Evolutionary conservation across 306 rosid species (phyloP).

Genomic region (Lathyrus sativus): DNA sequence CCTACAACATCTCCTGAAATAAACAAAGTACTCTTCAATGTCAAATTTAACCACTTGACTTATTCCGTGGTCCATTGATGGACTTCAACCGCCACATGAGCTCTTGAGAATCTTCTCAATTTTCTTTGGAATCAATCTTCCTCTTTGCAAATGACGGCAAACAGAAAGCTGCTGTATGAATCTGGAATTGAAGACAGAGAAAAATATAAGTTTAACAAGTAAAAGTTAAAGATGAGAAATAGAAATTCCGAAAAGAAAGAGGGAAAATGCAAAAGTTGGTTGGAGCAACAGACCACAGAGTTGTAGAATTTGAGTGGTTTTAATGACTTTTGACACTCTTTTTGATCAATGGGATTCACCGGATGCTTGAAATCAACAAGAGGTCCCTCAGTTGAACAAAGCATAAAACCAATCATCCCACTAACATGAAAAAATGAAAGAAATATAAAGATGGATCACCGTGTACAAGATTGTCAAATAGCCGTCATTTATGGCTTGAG

Average conservation of each 20-base stretch:
- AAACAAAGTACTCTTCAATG: conserved; percentile 38
- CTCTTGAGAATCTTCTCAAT: conserved; percentile 43
- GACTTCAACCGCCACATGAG: conserved; percentile 37
- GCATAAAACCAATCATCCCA: conserved; percentile 99
- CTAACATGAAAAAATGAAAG: conserved; percentile 53
- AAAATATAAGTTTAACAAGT: not conserved
- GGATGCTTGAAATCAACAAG: conserved; percentile 91
- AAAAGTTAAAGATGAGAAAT: conserved; percentile 19
- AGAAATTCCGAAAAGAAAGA: conserved; percentile 15
- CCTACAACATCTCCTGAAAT: conserved; percentile 42
- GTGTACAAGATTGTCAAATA: not conserved
- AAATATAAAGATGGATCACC: conserved; percentile 30
- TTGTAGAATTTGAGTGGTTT: conserved; percentile 85
- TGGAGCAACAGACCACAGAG: conserved; percentile 65
- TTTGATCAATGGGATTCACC: conserved; percentile 67
- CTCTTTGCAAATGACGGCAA: conserved; percentile 89
- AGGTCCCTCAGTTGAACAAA: conserved; percentile 98
- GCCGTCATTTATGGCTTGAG: not conserved
- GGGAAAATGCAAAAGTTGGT: conserved; percentile 1
- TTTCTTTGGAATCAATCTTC: conserved; percentile 63
- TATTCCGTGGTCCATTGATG: conserved; percentile 46
- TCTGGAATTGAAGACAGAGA: conserved; percentile 50
- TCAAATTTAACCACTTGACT: conserved; percentile 45
- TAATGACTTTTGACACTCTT: conserved; percentile 42
- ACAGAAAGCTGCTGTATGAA: conserved; percentile 93